Percentiles rank a stretch among this genome's conserved stretches.
These are phyloP conservation scores for Mikania micrantha DNA, from an alignment of 129 eudicot species.

Conservation along the genomic window DNA sequence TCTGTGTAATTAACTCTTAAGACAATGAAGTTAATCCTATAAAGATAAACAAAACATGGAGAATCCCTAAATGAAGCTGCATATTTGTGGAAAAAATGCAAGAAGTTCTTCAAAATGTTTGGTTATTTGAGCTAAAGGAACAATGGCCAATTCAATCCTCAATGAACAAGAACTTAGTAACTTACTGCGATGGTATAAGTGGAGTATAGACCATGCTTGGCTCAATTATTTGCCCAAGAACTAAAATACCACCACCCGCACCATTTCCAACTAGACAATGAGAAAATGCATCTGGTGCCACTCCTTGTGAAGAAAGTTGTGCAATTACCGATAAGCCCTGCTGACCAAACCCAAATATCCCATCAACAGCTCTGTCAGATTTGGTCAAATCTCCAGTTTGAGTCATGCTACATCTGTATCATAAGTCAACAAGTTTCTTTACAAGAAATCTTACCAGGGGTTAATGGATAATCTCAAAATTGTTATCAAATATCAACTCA, in stretches of 20 bases:
- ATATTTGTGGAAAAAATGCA: neutral
- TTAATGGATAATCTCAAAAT: neutral
- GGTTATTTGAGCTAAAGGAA: neutral
- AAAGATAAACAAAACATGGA: neutral
- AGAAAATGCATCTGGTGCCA: conserved; percentile 70
- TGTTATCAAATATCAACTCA: conserved; percentile 26
- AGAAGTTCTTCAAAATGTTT: neutral
- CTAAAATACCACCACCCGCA: conserved; percentile 88
- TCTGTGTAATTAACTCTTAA: neutral
- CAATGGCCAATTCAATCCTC: neutral
- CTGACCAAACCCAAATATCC: conserved; percentile 96
- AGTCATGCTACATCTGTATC: conserved; percentile 80
- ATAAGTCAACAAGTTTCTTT: conserved; percentile 12
- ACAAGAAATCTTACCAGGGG: neutral
- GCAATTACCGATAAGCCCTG: conserved; percentile 87
- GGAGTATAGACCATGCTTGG: conserved; percentile 91
- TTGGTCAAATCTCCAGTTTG: conserved; percentile 87
- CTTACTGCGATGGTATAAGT: conserved; percentile 86
- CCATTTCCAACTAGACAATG: conserved; percentile 84
- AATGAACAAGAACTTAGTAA: conserved; percentile 21
- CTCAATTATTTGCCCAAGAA: conserved; percentile 83
- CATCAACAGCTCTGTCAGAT: conserved; percentile 90
- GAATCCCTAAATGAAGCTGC: neutral
- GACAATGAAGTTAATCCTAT: neutral
- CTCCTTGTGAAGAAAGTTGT: conserved; percentile 81